Conservation (phyloP, 2,329 filamentous ascomycete species). For the Sporothrix pseudoabietina region DNA sequence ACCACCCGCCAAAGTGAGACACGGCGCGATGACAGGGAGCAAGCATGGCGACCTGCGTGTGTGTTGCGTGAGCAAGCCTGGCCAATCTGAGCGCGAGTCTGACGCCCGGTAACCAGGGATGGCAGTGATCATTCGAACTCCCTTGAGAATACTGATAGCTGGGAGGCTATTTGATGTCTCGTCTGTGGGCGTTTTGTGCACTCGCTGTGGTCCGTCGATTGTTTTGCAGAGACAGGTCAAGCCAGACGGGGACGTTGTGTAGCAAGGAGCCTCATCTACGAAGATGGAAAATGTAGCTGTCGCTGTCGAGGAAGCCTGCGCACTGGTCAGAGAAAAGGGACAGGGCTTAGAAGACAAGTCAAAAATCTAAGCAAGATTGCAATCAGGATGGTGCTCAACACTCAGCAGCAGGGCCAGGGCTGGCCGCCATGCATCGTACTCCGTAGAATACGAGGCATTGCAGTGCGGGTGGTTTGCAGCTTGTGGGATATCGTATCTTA, state of each 20-base stretch:
- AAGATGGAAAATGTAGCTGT: not conserved
- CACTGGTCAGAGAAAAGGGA: not conserved
- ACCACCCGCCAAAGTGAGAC: conserved; percentile 20
- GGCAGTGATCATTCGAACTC: not conserved
- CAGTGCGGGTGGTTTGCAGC: not conserved
- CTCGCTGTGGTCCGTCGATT: not conserved
- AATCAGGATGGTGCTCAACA: not conserved
- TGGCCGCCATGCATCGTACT: not conserved
- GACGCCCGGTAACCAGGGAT: conserved; percentile 8
- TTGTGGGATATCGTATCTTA: conserved; percentile 5
- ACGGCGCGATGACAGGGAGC: conserved; percentile 16
- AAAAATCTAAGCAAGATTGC: not conserved
- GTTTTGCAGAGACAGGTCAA: not conserved
- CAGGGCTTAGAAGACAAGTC: not conserved
- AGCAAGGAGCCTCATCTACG: conserved; percentile 13
- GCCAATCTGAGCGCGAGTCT: not conserved
- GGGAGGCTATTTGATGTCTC: not conserved
- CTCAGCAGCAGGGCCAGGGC: not conserved
- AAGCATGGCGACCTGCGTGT: not conserved
- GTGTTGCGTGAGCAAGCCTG: not conserved
- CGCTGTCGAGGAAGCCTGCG: not conserved
- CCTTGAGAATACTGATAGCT: not conserved
- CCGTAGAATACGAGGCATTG: conserved; percentile 12
- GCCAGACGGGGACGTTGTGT: conserved; percentile 1
- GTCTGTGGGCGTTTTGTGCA: not conserved